Conservation (phyloP, 371 early-diverging fungal genomes). For the Syncephalis plumigaleata region DNA sequence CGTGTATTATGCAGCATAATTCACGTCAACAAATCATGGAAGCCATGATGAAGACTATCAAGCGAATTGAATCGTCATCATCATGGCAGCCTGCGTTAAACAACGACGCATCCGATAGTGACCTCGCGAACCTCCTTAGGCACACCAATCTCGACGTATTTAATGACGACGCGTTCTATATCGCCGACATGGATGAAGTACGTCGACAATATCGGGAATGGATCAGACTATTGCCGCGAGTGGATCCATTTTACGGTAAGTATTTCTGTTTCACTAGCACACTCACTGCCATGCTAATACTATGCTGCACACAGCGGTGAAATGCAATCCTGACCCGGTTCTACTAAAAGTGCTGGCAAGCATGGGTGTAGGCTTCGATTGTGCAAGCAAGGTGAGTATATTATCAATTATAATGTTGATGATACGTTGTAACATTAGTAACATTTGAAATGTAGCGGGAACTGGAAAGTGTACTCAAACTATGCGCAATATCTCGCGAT, state of each 20-base stretch:
- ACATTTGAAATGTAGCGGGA: constrained; percentile 36
- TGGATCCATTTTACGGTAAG: constrained; percentile 75
- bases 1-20: too few species aligned
- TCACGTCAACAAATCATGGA: too few species aligned
- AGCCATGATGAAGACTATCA: too few species aligned
- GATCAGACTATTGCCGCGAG: constrained; percentile 64
- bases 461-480: constrained; percentile 67
- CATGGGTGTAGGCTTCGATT: constrained; percentile 88
- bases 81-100: too few species aligned
- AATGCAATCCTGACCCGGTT: constrained; percentile 87
- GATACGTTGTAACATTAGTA: too few species aligned
- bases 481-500: constrained; percentile 52
- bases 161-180: constrained; percentile 81
- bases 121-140: too few species aligned
- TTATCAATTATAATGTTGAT: too few species aligned
- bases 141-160: too few species aligned
- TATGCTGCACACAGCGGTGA: constrained; percentile 33
- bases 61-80: too few species aligned
- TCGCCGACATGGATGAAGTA: constrained; percentile 80
- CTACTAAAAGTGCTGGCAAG: constrained; percentile 69
- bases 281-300: too few species aligned
- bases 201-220: constrained; percentile 72
- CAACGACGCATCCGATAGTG: too few species aligned
- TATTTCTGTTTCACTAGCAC: too few species aligned
- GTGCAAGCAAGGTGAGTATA: constrained; percentile 30